Conservation (phyloP, 345 rosid species). For the Hirschfeldia incana region DNA sequence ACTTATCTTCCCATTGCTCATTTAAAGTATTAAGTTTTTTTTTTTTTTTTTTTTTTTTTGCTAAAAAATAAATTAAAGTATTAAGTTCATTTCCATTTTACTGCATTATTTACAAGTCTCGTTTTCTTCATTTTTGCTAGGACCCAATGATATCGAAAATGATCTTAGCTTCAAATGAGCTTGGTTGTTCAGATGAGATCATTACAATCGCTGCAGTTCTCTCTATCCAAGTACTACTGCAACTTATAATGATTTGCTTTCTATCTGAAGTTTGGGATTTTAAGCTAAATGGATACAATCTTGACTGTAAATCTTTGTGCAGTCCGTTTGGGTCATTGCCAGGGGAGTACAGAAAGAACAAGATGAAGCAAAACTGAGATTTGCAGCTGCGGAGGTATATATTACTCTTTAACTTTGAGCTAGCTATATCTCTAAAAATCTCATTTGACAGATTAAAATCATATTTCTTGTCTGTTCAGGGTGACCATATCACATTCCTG, state of each 20-base stretch:
- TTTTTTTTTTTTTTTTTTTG: no score
- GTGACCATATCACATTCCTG: constrained; percentile 87
- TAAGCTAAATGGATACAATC: constrained; percentile 9
- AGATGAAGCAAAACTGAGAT: constrained; percentile 91
- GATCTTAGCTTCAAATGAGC: constrained; percentile 87
- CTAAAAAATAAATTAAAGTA: not conserved
- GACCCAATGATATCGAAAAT: constrained; percentile 94
- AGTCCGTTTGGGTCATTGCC: constrained; percentile 90
- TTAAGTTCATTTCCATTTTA: constrained; percentile 1
- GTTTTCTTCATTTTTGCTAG: constrained; percentile 40
- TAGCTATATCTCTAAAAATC: not conserved
- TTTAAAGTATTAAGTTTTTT: not conserved
- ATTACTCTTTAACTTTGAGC: constrained; percentile 4
- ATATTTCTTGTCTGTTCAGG: constrained; percentile 51
- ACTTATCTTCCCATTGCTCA: not conserved
- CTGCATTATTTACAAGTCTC: constrained; percentile 13
- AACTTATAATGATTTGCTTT: not conserved
- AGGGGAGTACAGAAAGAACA: constrained; percentile 79
- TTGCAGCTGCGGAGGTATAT: constrained; percentile 95
- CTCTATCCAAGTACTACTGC: constrained; percentile 69
- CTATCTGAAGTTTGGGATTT: not conserved
- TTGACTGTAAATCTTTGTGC: constrained; percentile 20
- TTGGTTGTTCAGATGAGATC: constrained; percentile 88
- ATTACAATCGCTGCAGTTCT: constrained; percentile 84
- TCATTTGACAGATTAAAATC: not conserved